Evolutionary conservation across 306 rosid species (phyloP).

Genomic region (Lathyrus sativus): DNA sequence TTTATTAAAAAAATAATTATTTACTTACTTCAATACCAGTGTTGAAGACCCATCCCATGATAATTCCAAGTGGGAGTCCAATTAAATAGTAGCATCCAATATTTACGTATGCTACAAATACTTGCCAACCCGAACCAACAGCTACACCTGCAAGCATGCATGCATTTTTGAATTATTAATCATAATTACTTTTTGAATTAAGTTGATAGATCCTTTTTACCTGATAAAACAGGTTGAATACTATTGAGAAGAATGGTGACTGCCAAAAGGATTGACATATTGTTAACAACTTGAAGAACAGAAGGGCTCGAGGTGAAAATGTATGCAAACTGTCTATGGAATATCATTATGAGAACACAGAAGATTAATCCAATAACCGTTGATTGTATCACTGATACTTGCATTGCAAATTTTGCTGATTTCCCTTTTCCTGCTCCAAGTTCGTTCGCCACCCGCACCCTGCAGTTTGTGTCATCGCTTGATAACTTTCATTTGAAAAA

Average conservation of each 20-base stretch:
- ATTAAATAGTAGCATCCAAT: constrained; percentile 58
- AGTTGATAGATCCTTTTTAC: constrained; percentile 25
- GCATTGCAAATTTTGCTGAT: constrained; percentile 63
- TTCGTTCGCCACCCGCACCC: constrained; percentile 78
- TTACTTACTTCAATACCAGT: constrained; percentile 32
- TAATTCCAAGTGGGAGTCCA: constrained; percentile 54
- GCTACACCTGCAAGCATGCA: constrained; percentile 53
- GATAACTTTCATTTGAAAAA: too few species aligned
- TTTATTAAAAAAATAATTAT: too few species aligned
- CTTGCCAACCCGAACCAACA: constrained; percentile 75
- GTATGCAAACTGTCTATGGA: constrained; percentile 48
- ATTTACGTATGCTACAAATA: constrained; percentile 56
- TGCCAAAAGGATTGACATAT: constrained; percentile 54
- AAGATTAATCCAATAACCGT: constrained; percentile 49
- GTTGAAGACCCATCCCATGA: constrained; percentile 47
- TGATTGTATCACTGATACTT: constrained; percentile 54
- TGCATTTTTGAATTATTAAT: too few species aligned
- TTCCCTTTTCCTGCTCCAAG: constrained; percentile 71
- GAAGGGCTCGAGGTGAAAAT: constrained; percentile 55
- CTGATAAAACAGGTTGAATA: constrained; percentile 68
- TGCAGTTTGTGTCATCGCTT: constrained; percentile 7
- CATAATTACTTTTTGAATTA: too few species aligned
- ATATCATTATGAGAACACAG: constrained; percentile 42
- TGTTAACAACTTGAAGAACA: constrained; percentile 53
- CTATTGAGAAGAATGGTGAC: constrained; percentile 66